These are phyloP conservation scores for Termitomyces sp. DNA, from an alignment of 768 basidiomycete species.

Conservation along the genomic window DNA sequence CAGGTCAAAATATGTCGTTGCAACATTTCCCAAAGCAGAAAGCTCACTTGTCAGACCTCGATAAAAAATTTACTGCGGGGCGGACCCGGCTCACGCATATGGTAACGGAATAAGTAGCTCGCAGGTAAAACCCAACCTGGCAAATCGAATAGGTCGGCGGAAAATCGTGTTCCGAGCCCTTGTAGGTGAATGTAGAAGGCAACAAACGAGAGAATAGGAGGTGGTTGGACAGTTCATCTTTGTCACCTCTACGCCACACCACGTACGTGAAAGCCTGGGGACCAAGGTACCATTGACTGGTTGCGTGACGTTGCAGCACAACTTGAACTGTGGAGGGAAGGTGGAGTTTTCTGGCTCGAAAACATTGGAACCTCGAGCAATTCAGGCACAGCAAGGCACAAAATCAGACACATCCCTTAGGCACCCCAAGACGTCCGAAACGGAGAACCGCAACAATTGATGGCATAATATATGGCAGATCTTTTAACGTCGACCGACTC, in stretches of 20 bases:
- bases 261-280: no score
- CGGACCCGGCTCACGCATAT: conserved; percentile 34
- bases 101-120: conserved; percentile 39
- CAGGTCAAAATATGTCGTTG: background rate
- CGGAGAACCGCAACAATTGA: background rate
- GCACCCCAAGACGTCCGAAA: background rate
- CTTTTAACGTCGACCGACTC: background rate
- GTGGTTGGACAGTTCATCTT: conserved; percentile 19
- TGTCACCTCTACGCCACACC: conserved; percentile 20
- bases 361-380: no score
- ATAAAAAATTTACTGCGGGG: conserved; percentile 36
- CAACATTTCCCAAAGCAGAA: background rate
- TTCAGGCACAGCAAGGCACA: background rate
- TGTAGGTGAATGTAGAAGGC: conserved; percentile 39
- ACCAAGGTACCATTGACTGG: no score
- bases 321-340: no score
- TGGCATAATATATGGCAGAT: background rate
- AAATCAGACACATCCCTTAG: no score
- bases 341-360: no score
- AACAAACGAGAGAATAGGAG: conserved; percentile 39
- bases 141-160: conserved; percentile 43
- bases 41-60: conserved; percentile 38
- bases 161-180: conserved; percentile 24
- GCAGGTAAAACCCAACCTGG: conserved; percentile 27
- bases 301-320: no score